A percentile compares a stretch with the other conserved stretches of the same genome.
Evolutionary conservation across 2,329 filamentous ascomycete genomes (phyloP).

Genomic region (Macrophomina tecta): DNA sequence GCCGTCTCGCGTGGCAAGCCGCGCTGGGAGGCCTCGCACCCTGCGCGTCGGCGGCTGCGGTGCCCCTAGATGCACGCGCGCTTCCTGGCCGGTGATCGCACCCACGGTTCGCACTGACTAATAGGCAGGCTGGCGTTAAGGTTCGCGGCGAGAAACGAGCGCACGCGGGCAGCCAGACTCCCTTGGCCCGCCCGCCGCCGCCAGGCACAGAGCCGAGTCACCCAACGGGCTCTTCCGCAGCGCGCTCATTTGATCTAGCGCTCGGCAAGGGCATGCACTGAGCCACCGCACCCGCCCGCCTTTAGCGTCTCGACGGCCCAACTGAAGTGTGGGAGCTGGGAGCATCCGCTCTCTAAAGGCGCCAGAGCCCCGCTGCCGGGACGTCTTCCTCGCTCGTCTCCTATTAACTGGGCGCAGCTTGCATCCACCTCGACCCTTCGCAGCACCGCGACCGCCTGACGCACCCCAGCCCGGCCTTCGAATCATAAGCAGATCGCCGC

Average conservation of each 20-base stretch:
- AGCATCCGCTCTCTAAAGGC: slow-evolving; percentile 27
- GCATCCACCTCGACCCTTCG: slow-evolving; percentile 26
- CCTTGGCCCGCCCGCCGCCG: slow-evolving; percentile 3
- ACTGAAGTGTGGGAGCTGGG: slow-evolving; percentile 21
- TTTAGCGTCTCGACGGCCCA: slow-evolving; percentile 23
- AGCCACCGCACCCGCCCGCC: slow-evolving; percentile 24
- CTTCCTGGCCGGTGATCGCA: slow-evolving; percentile 23
- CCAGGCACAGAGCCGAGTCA: slow-evolving; percentile 26
- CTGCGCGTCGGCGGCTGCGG: slow-evolving; percentile 8
- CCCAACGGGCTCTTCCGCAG: slow-evolving; percentile 25
- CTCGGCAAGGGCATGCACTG: slow-evolving; percentile 25
- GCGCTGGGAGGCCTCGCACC: slow-evolving; percentile 16
- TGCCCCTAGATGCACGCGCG: slow-evolving; percentile 16
- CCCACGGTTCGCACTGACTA: slow-evolving; percentile 25
- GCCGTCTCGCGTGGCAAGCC: slow-evolving; percentile 22
- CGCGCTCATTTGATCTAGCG: slow-evolving; percentile 21
- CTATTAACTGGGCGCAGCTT: slow-evolving; percentile 27
- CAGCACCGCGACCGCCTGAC: slow-evolving; percentile 23
- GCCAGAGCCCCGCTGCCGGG: slow-evolving; percentile 26
- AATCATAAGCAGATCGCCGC: slow-evolving; percentile 27
- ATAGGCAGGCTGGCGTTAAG: slow-evolving; percentile 19
- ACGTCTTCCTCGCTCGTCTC: slow-evolving; percentile 27
- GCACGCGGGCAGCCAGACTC: slow-evolving; percentile 21
- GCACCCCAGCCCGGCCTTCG: slow-evolving; percentile 23
- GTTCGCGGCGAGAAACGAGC: slow-evolving; percentile 26